Base-by-base conservation (phyloP, 2,329 filamentous ascomycete genomes). In the Scytalidium sp. region DNA sequence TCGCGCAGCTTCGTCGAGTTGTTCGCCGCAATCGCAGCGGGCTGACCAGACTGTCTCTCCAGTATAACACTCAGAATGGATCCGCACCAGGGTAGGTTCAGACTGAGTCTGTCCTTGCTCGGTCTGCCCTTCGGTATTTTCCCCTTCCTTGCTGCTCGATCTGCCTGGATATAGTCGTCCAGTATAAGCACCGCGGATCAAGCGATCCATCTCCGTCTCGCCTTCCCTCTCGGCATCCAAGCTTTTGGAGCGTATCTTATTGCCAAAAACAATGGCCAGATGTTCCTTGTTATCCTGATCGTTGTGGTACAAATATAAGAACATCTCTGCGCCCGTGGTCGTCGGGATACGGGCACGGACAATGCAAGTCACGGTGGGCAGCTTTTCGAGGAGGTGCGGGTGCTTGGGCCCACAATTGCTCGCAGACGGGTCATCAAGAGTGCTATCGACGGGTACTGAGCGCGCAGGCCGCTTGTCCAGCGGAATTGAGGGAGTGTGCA, bases 21-120 rank as follows among this genome's bases (percentile, higher is more conserved):
- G 94, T 71, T 99, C 94, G 50, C 94, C 94, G 67, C 94, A 99
- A 71, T 99, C 94, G 72, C 94, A 99, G 22, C 94, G 85, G 29
- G 94, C 93, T 7, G 92, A 97, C 94, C 94, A 97, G 1, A 95
- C 94, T 1, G 94, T 99, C 75, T 99, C 94, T 51, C 94, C 94
- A 0, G 94, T 99, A 70, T 99, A 99, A 72, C 94, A 99, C 70
- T 99, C 94, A 3, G 90, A 96, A 69, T 99, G 94, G 64, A 99
- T 99, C 50, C 94, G 82, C 43, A 99, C 93, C 36, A 99, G 75
- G 0, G 94, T 90, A 1, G 87, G 70, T 3, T 63, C 64, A 3
- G 55, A 49, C 32, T 8, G 15, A 36, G 25, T 27, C 7, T 36
- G 32, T 36, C 15, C 13, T 36, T 36, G 11, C 13, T 15, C 32